Base-by-base conservation (phyloP, 257 asterid species). In the Agastache rugosa region DNA sequence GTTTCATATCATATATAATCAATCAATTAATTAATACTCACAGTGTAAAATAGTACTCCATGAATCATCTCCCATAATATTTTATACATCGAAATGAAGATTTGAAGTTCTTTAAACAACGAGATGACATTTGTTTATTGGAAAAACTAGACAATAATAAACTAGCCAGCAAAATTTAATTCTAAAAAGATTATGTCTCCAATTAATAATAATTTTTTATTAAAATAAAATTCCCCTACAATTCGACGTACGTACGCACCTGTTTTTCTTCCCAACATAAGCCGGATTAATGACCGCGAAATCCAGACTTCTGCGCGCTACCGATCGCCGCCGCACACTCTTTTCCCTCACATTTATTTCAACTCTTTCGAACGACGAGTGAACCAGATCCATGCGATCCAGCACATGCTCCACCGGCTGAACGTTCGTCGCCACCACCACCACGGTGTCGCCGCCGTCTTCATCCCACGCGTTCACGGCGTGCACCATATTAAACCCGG, bases 391-490 rank as follows among this genome's bases (percentile, higher is more conserved):
- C 79, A 87, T 34, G 3, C 88, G 69, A 17, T 82, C 92, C 25
- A 81, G 9, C 17, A 78, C 29, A 34, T 84, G 86, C 63, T 90
- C 96, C 61, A 87, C 82, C 17, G 87, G 69, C 70, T 62, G 41
- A 11, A 79, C 55, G 25, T 90, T 88, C 0, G 95, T 74, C 9
- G 89, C 96, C 78, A 87, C 84, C 81, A 90, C 45, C 25, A 85
- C 92, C 10, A 90, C 67, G 39, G 85, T 77, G 42, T 85, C 82
- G 1, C 92, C 92, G 64, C 76, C 89, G 22, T 85, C 90, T 68
- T 88, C 92, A 8, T 90, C 94, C 96, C 94, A 88, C 16, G 92
- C 89, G 42, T 88, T 90, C 2, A 83, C 81, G 2, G 82, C 88
- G 77, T 90, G 96, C 0, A 86, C 2, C 55, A 74, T 66, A 31